These are phyloP conservation scores for Microdochium nivale DNA, from an alignment of 2,329 filamentous ascomycete species.

Conservation along the genomic window DNA sequence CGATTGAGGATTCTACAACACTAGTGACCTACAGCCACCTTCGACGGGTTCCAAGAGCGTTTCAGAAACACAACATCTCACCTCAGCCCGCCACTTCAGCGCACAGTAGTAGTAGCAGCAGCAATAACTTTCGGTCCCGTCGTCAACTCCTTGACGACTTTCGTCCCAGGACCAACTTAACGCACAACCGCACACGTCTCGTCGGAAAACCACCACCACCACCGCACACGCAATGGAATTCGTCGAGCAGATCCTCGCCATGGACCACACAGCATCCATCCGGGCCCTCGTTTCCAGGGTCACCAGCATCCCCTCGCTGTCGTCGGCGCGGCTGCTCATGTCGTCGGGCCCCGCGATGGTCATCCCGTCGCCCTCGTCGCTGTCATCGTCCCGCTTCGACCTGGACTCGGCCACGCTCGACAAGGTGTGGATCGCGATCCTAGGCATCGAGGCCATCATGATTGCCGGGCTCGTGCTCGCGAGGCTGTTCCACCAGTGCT, in stretches of 20 bases:
- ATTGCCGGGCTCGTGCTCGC: background rate
- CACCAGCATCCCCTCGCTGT: background rate
- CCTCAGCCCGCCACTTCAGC: no score
- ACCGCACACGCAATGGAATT: background rate
- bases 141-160: no score
- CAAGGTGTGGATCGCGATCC: background rate
- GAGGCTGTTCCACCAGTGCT: background rate
- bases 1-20: no score
- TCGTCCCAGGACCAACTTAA: no score
- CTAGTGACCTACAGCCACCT: no score
- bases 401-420: background rate
- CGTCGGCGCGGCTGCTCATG: background rate
- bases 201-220: background rate
- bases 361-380: background rate
- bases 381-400: background rate
- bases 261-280: background rate
- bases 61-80: no score
- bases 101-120: no score
- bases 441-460: background rate
- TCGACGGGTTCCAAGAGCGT: no score
- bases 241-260: background rate
- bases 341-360: no score
- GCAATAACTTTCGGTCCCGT: no score
- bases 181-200: no score
- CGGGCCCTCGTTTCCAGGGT: background rate